These are phyloP conservation scores for Rhodosorus marinus DNA, from an alignment of 23 red algal genomes.

Conservation along the genomic window DNA sequence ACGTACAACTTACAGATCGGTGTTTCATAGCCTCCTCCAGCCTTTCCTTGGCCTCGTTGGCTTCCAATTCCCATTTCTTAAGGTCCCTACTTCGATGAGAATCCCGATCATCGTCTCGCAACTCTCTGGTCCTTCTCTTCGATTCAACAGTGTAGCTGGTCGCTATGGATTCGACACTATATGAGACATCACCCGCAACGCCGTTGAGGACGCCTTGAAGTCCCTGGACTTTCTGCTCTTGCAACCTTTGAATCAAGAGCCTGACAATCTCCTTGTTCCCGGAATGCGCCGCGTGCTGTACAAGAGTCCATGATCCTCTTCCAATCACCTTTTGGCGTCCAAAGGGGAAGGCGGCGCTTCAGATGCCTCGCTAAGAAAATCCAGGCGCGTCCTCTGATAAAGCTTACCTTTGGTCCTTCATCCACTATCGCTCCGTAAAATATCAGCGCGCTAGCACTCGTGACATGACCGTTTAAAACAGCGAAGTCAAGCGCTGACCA, in stretches of 20 bases:
- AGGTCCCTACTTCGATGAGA: conserved; percentile 4
- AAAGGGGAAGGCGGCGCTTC: no score
- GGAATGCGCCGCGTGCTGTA: conserved; percentile 56
- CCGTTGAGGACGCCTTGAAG: no score
- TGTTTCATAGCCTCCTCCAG: conserved; percentile 64
- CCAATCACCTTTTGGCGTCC: conserved; percentile 29
- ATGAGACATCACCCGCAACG: no score
- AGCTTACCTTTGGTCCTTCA: no score
- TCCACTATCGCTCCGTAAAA: conserved; percentile 17
- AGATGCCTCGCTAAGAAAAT: no score
- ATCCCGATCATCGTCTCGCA: no score
- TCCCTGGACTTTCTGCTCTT: conserved; percentile 32
- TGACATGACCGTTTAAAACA: conserved; percentile 38
- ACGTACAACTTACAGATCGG: no score
- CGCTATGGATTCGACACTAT: no score
- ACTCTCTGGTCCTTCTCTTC: no score
- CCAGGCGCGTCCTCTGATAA: no score
- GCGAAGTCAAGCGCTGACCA: conserved; percentile 85
- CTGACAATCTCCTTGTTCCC: conserved; percentile 61
- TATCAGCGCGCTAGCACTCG: conserved; percentile 3
- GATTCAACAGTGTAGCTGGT: no score
- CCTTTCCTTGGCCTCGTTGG: conserved; percentile 39
- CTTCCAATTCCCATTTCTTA: conserved; percentile 59
- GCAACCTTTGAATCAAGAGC: conserved; percentile 35
- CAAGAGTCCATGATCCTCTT: conserved; percentile 30